Percentiles rank a stretch among this genome's conserved stretches.
These are phyloP conservation scores for Apostasia ramifera DNA, from an alignment of 106 monocot genomes.

Conservation along the genomic window DNA sequence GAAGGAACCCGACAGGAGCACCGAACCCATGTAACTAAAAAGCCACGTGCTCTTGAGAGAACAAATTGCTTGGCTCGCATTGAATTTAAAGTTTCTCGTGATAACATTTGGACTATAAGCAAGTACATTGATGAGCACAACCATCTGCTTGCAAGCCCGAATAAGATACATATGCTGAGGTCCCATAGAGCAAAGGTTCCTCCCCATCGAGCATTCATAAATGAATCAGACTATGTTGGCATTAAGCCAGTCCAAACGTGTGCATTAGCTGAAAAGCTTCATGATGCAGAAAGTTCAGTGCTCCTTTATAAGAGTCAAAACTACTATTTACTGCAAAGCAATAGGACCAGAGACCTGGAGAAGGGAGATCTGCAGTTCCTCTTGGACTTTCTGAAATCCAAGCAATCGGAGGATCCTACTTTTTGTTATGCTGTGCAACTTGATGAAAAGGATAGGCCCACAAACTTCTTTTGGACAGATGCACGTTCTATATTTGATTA, in stretches of 20 bases:
- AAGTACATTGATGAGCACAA: constrained; percentile 55
- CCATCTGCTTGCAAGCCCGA: constrained; percentile 43
- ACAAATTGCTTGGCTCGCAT: constrained; percentile 61
- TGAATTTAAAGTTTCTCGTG: constrained; percentile 43
- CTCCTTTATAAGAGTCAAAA: constrained; percentile 23
- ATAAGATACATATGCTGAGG: constrained; percentile 41
- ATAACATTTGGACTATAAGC: constrained; percentile 36
- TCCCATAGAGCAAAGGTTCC: constrained; percentile 42
- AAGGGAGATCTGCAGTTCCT: constrained; percentile 51
- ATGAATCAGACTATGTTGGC: constrained; percentile 33
- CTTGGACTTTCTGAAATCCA: constrained; percentile 49
- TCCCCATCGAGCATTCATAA: constrained; percentile 17
- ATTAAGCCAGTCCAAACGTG: constrained; percentile 13
- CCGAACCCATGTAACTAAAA: constrained; percentile 35
- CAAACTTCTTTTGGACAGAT: constrained; percentile 76
- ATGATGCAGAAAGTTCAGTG: constrained; percentile 8
- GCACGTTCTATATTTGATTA: constrained; percentile 46
- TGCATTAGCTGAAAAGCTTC: not conserved
- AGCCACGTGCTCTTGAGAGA: constrained; percentile 54
- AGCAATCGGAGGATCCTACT: constrained; percentile 56
- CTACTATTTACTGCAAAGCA: constrained; percentile 27
- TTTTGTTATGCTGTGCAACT: constrained; percentile 65
- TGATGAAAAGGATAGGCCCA: constrained; percentile 43
- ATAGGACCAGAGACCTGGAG: constrained; percentile 37
- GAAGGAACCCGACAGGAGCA: constrained; percentile 53